phyloP scores from a whole-genome alignment of 306 rosid genomes.

The Oxytropis ochrocephala region DNA sequence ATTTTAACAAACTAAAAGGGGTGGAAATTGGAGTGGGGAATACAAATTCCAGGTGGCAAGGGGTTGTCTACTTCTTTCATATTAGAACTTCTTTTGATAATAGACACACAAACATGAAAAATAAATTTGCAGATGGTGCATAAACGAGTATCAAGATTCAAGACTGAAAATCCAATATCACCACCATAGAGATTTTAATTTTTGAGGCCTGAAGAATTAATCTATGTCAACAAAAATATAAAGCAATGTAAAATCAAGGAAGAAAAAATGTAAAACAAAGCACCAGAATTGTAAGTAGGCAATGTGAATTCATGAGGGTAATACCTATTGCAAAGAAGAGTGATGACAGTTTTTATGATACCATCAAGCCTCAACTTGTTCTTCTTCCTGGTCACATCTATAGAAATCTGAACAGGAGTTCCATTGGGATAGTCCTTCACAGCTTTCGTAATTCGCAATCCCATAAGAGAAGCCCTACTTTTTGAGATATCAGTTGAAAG shows the following conservation, averaged over 20 bases:
- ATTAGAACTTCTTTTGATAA: too few relatives aligned
- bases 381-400: conserved; percentile 67
- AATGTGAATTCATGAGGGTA: not conserved
- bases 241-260: not conserved
- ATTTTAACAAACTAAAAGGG: not conserved
- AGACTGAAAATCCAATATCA: not conserved
- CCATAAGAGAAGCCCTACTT: conserved; percentile 72
- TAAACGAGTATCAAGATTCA: not conserved
- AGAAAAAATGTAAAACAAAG: not conserved
- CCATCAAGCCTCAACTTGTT: conserved; percentile 86
- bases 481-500: conserved; percentile 68
- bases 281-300: not conserved
- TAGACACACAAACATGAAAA: not conserved
- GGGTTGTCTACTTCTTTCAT: not conserved
- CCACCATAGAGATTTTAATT: not conserved
- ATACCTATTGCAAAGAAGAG: conserved; percentile 76
- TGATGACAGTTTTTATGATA: conserved; percentile 71
- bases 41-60: not conserved
- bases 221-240: not conserved
- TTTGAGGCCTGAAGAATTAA: not conserved
- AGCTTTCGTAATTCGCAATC: conserved; percentile 64
- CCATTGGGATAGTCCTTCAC: conserved; percentile 75
- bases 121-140: not conserved
- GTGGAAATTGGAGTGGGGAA: not conserved
- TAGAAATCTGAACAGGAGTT: conserved; percentile 86